A percentile compares a stretch with the other conserved stretches of the same genome.
These are phyloP conservation scores for Coemansia sp. DNA, from an alignment of 192 early-diverging fungal species.

Conservation along the genomic window DNA sequence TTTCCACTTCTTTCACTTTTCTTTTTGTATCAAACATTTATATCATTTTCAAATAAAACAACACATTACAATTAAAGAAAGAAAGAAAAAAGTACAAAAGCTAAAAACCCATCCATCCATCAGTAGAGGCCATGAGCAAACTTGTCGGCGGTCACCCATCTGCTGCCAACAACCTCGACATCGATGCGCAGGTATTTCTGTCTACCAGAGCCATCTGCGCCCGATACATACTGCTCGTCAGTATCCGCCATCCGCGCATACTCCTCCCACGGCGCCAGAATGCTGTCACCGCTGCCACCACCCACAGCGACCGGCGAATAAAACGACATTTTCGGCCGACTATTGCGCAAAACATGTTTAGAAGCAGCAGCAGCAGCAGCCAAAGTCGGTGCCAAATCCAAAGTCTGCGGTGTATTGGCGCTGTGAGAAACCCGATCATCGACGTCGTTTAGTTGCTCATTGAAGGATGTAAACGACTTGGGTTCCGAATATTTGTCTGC, in stretches of 20 bases:
- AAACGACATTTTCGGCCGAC: conserved; percentile 43
- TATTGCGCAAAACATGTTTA: neutral
- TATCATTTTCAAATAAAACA: neutral
- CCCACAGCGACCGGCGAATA: conserved; percentile 43
- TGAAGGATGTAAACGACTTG: neutral
- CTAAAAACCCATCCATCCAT: neutral
- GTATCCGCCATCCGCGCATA: conserved; percentile 20
- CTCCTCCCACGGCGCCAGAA: conserved; percentile 52
- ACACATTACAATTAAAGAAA: neutral
- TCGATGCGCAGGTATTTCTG: conserved; percentile 69
- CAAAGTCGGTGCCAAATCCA: conserved; percentile 17
- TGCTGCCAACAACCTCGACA: conserved; percentile 69
- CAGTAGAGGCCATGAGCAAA: conserved; percentile 46
- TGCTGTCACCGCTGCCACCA: conserved; percentile 1
- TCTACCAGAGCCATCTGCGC: conserved; percentile 5
- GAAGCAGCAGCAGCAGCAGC: neutral
- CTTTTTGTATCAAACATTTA: neutral
- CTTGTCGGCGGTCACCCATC: conserved; percentile 54
- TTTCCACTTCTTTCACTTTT: neutral
- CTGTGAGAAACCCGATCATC: neutral
- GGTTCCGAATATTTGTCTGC: neutral
- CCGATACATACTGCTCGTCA: neutral
- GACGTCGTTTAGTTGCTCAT: neutral
- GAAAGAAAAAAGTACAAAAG: neutral
- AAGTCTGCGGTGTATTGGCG: neutral